phyloP scores from a whole-genome alignment of 2,329 filamentous ascomycete genomes.

The Lomentospora prolificans region DNA sequence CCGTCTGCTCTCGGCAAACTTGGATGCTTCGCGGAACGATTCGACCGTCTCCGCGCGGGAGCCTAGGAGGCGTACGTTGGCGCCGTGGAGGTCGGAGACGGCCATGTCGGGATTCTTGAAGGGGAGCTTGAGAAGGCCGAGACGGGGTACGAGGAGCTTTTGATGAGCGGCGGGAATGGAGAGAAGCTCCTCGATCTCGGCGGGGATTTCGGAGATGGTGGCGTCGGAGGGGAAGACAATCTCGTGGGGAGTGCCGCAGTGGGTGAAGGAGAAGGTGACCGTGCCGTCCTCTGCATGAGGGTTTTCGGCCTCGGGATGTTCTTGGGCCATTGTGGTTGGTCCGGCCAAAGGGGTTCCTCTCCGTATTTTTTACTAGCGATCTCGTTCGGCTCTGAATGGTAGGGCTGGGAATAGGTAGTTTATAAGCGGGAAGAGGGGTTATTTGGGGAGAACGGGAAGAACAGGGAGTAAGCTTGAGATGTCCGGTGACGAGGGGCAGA shows the following conservation, averaged over 20 bases:
- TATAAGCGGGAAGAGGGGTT: neutral
- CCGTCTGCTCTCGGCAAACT: conserved; percentile 6
- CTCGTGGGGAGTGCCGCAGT: conserved; percentile 35
- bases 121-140: conserved; percentile 8
- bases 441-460: neutral
- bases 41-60: conserved; percentile 5
- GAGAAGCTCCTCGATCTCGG: conserved; percentile 43
- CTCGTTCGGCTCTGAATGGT: neutral
- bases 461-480: neutral
- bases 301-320: conserved; percentile 7
- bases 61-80: conserved; percentile 9
- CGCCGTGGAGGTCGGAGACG: conserved; percentile 14
- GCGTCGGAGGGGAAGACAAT: conserved; percentile 33
- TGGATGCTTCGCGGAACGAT: conserved; percentile 1
- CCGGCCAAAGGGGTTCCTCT: neutral
- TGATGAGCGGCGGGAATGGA: conserved; percentile 54
- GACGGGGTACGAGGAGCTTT: conserved; percentile 51
- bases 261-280: conserved; percentile 34
- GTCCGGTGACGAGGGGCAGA: neutral
- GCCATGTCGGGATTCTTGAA: conserved; percentile 18
- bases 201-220: conserved; percentile 49
- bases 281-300: conserved; percentile 15
- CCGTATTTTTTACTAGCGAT: neutral
- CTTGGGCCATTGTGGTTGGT: neutral
- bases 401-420: neutral